A percentile compares a stretch with the other conserved stretches of the same genome.
phyloP scores from a whole-genome alignment of 129 eudicot genomes.

The Pulicaria dysenterica region DNA sequence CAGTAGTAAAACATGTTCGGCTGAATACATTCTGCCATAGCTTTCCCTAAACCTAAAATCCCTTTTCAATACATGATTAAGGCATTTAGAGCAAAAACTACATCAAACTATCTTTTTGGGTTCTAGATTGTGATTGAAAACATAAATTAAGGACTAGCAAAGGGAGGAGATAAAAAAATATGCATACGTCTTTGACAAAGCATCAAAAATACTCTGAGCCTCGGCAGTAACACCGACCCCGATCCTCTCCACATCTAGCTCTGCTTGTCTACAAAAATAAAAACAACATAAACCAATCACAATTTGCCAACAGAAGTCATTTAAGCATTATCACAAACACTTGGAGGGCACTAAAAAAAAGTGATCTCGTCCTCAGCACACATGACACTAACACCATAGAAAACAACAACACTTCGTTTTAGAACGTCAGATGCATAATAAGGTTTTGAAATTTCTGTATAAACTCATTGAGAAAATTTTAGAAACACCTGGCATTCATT shows the following conservation, averaged over 20 bases:
- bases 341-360: background rate
- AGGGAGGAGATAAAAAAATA: constrained; percentile 5
- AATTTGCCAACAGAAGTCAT: constrained; percentile 11
- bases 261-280: constrained; percentile 78
- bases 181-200: constrained; percentile 94
- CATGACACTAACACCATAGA: too few species aligned
- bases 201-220: constrained; percentile 92
- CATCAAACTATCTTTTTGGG: constrained; percentile 5
- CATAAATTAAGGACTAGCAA: constrained; percentile 2
- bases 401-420: too few species aligned
- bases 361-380: too few species aligned
- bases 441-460: background rate
- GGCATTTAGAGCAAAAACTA: constrained; percentile 17
- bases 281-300: constrained; percentile 15
- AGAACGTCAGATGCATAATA: too few species aligned
- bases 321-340: constrained; percentile 7
- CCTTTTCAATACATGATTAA: constrained; percentile 2
- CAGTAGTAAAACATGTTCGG: too few species aligned
- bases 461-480: background rate
- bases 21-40: too few species aligned
- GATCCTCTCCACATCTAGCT: constrained; percentile 89
- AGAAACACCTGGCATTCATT: constrained; percentile 26
- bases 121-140: background rate
- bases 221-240: constrained; percentile 95
- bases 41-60: background rate